Percentiles rank a stretch among this genome's conserved stretches.
phyloP scores from a whole-genome alignment of 208 protist species.

The Acanthamoeba healyi region DNA sequence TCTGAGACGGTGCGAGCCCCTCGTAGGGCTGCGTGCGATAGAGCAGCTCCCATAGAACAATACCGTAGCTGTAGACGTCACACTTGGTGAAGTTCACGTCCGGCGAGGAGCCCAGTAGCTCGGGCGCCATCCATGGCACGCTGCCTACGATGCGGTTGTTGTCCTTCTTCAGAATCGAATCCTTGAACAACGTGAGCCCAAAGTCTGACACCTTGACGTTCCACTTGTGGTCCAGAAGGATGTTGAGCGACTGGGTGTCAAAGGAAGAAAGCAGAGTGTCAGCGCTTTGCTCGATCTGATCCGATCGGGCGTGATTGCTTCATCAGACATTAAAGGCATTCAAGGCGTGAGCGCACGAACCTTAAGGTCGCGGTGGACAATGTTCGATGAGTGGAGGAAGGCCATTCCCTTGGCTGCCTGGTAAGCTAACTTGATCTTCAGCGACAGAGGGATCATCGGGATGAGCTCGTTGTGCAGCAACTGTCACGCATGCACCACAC shows the following conservation, averaged over 20 bases:
- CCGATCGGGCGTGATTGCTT: too few species aligned
- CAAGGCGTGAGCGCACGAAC: too few species aligned
- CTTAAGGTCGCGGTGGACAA: neutral
- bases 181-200: slow-evolving; percentile 24
- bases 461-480: slow-evolving; percentile 19
- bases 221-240: neutral
- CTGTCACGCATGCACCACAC: too few species aligned
- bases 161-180: neutral
- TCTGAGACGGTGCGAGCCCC: neutral
- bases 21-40: neutral
- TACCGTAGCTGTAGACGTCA: neutral
- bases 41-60: neutral
- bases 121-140: slow-evolving; percentile 5
- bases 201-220: neutral
- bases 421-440: neutral
- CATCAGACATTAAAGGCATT: too few species aligned
- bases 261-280: too few species aligned
- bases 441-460: neutral
- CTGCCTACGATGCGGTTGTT: neutral
- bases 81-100: neutral
- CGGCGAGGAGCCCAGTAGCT: neutral
- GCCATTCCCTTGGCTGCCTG: slow-evolving; percentile 12
- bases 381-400: neutral
- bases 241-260: slow-evolving; percentile 8
- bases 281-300: too few species aligned